phyloP scores from a whole-genome alignment of 176 grass and related monocot genomes.

The Zoysia japonica region DNA sequence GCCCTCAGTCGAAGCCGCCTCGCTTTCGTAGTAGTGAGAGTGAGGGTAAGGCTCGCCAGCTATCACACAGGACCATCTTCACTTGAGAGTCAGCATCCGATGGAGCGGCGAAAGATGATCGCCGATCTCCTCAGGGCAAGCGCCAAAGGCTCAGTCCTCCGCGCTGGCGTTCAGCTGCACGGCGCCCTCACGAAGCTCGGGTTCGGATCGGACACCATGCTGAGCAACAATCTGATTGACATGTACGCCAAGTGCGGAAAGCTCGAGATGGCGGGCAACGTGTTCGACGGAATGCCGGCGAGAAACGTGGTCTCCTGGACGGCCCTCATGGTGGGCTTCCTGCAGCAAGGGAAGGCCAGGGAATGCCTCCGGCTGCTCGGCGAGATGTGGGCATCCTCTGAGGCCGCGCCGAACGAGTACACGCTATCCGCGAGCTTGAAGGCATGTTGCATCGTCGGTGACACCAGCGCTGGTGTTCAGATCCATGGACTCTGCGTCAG shows the following conservation, averaged over 20 bases:
- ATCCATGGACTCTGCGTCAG: slow-evolving; percentile 44
- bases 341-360: slow-evolving; percentile 33
- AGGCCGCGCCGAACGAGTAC: slow-evolving; percentile 46
- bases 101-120: slow-evolving; percentile 50
- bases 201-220: slow-evolving; percentile 43
- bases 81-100: not conserved
- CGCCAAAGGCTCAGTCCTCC: slow-evolving; percentile 11
- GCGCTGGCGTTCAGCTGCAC: slow-evolving; percentile 49
- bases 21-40: not conserved
- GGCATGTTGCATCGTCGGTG: slow-evolving; percentile 33
- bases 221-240: slow-evolving; percentile 45
- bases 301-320: slow-evolving; percentile 64
- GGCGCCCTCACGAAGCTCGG: slow-evolving; percentile 38
- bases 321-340: slow-evolving; percentile 56
- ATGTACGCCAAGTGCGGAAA: slow-evolving; percentile 60
- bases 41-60: no score
- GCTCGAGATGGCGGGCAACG: slow-evolving; percentile 9
- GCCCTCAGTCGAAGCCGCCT: not conserved
- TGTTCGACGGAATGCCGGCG: slow-evolving; percentile 46
- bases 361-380: slow-evolving; percentile 35
- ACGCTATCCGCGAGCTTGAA: slow-evolving; percentile 54
- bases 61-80: not conserved
- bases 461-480: slow-evolving; percentile 25
- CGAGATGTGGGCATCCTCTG: slow-evolving; percentile 23
- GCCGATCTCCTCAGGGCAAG: slow-evolving; percentile 47